Conservation (phyloP, 257 asterid genomes). For the Solanum clarkiae region DNA sequence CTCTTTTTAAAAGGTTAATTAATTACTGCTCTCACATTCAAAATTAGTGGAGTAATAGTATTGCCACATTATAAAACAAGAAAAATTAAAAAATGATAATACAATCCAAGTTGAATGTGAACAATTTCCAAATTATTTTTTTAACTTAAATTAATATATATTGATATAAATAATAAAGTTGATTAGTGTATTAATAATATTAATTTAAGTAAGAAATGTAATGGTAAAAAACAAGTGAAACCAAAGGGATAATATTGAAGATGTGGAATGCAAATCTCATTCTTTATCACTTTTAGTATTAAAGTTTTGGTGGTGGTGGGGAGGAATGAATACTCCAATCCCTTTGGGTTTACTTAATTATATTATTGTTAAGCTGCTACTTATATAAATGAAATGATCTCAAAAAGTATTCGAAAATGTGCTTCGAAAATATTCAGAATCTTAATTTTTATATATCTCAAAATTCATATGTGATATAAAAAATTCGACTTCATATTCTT, state of each 20-base stretch:
- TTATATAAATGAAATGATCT: neutral
- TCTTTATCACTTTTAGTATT: neutral
- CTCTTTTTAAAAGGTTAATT: too few relatives aligned
- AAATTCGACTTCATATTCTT: too few relatives aligned
- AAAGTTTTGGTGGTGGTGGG: slow-evolving; percentile 2
- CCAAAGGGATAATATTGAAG: slow-evolving; percentile 35
- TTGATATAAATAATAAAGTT: neutral
- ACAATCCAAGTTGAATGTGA: too few relatives aligned
- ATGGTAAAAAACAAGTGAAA: neutral
- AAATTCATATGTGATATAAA: too few relatives aligned
- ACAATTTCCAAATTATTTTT: too few relatives aligned
- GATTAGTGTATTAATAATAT: too few relatives aligned
- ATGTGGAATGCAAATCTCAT: slow-evolving; percentile 37
- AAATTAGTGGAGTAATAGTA: too few relatives aligned
- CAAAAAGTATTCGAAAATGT: neutral
- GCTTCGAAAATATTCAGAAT: too few relatives aligned
- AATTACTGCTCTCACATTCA: too few relatives aligned
- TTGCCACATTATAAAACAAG: too few relatives aligned
- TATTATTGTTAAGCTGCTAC: neutral
- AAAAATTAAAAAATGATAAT: too few relatives aligned
- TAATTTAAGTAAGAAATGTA: neutral
- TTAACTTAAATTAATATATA: neutral
- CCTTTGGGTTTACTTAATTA: neutral
- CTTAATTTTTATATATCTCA: too few relatives aligned
- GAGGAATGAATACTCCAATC: neutral